Evolutionary conservation across 306 rosid species (phyloP), one percentile per base, ranked within the genome.

Genomic region (Cicer yamashitae): DNA sequence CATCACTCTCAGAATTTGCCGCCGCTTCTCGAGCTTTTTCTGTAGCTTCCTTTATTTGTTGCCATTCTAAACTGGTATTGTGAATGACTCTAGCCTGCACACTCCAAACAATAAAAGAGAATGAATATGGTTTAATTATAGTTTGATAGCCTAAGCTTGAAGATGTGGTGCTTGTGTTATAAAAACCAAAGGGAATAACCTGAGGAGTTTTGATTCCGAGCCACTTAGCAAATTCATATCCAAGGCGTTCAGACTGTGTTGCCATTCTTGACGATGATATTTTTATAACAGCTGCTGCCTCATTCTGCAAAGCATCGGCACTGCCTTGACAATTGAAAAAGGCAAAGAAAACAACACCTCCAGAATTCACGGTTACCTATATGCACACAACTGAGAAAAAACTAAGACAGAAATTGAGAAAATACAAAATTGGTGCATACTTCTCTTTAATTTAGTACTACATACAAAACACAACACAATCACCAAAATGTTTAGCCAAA

Each of bases 281-380:
- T 87, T 93, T 93, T 79, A 91, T 89, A 76, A 89, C 97, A 76
- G 97, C 96, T 10, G 96, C 97, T 10, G 84, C 98, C 81, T 91
- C 98, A 81, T 84, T 87, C 14, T 90, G 76, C 63, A n/a, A 43
- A 74, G 73, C 45, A 53, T 83, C 89, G 30, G 79, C 82, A 44
- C 65, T 85, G 70, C 78, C 86, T n/a, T 70, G 81, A 61, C 79
- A 83, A 80, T 80, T 88, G 84, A 93, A 93, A 47, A 93, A 80
- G 73, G 96, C 93, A 84, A 93, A 93, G 87, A 93, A 93, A 77
- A 93, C 97, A 66, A 93, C 96, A 72, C 98, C 98, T 68, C 98
- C 96, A 7, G 98, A 93, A 85, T 93, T 91, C 58, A 93, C 96
- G 5, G 97, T 91, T 45, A 93, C 98, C 97, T 93, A 79, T 67